These are phyloP conservation scores for Trebouxia sp. DNA, from an alignment of 139 green algal species.

Conservation along the genomic window DNA sequence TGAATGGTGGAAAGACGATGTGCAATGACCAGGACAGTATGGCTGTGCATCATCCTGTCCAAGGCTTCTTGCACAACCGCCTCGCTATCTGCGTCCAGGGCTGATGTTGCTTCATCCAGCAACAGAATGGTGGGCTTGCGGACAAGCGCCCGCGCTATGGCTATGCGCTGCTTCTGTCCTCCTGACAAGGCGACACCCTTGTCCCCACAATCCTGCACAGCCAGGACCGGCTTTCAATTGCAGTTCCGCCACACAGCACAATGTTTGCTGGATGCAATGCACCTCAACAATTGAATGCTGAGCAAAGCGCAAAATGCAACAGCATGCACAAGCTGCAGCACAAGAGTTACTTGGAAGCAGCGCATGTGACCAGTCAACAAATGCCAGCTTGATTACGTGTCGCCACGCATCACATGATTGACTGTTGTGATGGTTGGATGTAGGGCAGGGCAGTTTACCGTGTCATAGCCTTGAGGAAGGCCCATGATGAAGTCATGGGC, in stretches of 20 bases:
- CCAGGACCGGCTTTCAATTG: not conserved
- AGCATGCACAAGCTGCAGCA: too few species aligned
- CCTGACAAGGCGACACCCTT: constrained; percentile 79
- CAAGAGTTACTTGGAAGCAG: too few species aligned
- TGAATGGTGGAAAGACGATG: constrained; percentile 82
- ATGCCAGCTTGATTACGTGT: too few species aligned
- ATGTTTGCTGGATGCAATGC: not conserved
- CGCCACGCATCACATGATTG: too few species aligned
- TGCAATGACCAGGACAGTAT: constrained; percentile 90
- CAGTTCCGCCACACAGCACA: not conserved
- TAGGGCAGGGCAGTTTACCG: constrained; percentile 26
- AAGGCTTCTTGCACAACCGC: constrained; percentile 88
- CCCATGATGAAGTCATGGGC: constrained; percentile 79
- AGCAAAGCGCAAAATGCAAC: too few species aligned
- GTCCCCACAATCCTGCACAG: constrained; percentile 68
- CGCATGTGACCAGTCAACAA: too few species aligned
- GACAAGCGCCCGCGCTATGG: constrained; percentile 90
- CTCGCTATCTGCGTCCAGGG: constrained; percentile 79
- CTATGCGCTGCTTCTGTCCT: constrained; percentile 90
- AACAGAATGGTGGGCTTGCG: constrained; percentile 77
- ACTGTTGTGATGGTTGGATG: too few species aligned
- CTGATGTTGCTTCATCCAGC: constrained; percentile 88
- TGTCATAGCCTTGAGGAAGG: constrained; percentile 76
- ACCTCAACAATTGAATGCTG: too few species aligned
- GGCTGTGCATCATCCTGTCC: constrained; percentile 78